Evolutionary conservation across 2,329 filamentous ascomycete species (phyloP).

Genomic region (Talaromyces pinophilus): DNA sequence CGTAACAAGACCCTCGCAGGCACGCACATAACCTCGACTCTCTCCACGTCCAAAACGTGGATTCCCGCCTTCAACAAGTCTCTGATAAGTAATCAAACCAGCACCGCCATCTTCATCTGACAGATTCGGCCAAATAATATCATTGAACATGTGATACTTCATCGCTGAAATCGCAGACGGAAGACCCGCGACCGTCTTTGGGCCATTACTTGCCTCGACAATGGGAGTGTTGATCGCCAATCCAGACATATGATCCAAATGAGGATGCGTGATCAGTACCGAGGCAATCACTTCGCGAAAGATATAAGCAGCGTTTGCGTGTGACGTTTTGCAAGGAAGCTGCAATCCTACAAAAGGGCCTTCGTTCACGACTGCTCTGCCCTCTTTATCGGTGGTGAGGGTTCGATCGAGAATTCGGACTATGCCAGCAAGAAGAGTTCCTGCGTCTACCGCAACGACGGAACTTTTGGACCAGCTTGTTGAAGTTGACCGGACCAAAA

Average conservation of each 20-base stretch:
- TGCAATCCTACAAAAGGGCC: conserved; percentile 81
- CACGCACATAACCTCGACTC: conserved; percentile 78
- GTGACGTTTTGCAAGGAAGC: conserved; percentile 65
- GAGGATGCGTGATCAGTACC: conserved; percentile 94
- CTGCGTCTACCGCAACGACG: conserved; percentile 88
- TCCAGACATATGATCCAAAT: conserved; percentile 89
- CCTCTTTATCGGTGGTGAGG: conserved; percentile 30
- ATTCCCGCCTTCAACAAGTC: conserved; percentile 85
- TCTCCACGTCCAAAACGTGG: conserved; percentile 78
- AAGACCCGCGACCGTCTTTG: conserved; percentile 82
- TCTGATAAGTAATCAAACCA: conserved; percentile 85
- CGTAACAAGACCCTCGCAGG: conserved; percentile 85
- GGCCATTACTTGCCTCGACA: conserved; percentile 70
- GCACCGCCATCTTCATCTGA: conserved; percentile 95
- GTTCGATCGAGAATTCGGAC: conserved; percentile 67
- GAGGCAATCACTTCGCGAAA: conserved; percentile 78
- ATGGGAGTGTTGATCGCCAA: conserved; percentile 93
- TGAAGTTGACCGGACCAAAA: conserved; percentile 79
- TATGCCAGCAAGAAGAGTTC: conserved; percentile 84
- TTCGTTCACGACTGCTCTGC: conserved; percentile 37
- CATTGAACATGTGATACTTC: conserved; percentile 95
- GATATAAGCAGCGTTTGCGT: conserved; percentile 79
- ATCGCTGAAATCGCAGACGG: conserved; percentile 89
- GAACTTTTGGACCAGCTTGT: conserved; percentile 80
- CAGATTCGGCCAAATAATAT: conserved; percentile 95